Conservation (phyloP, 257 asterid species). For the Thymus quinquecostatus region DNA sequence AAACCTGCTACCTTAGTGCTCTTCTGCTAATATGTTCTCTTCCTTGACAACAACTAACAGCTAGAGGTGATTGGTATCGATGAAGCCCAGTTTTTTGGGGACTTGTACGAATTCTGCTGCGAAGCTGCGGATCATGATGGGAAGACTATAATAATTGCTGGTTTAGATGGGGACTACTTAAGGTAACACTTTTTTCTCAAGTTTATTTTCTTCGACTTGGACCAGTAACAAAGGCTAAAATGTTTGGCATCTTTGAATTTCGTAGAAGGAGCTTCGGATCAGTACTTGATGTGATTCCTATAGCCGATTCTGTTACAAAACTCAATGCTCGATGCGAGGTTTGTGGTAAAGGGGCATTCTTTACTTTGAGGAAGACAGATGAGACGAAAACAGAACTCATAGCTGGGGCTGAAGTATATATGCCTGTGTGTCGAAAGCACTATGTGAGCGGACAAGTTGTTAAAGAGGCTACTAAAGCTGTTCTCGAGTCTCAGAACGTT, state of each 20-base stretch:
- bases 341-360: constrained; percentile 72
- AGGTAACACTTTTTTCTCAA: constrained; percentile 50
- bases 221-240: background rate
- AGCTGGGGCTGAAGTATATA: constrained; percentile 90
- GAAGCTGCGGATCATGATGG: constrained; percentile 92
- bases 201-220: background rate
- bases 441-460: constrained; percentile 81
- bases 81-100: constrained; percentile 94
- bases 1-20: background rate
- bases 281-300: constrained; percentile 82
- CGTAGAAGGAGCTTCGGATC: constrained; percentile 86
- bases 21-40: constrained; percentile 17
- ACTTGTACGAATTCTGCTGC: constrained; percentile 83
- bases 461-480: constrained; percentile 71
- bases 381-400: constrained; percentile 76
- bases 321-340: constrained; percentile 78
- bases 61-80: constrained; percentile 92
- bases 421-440: constrained; percentile 96
- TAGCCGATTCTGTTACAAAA: constrained; percentile 87
- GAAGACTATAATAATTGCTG: constrained; percentile 84
- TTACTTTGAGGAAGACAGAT: constrained; percentile 84
- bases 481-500: constrained; percentile 53
- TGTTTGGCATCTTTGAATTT: background rate
- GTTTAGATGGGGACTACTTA: constrained; percentile 94
- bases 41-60: constrained; percentile 27